phyloP scores from a whole-genome alignment of 2,329 filamentous ascomycete species.

The Pestalotiopsis sp. region DNA sequence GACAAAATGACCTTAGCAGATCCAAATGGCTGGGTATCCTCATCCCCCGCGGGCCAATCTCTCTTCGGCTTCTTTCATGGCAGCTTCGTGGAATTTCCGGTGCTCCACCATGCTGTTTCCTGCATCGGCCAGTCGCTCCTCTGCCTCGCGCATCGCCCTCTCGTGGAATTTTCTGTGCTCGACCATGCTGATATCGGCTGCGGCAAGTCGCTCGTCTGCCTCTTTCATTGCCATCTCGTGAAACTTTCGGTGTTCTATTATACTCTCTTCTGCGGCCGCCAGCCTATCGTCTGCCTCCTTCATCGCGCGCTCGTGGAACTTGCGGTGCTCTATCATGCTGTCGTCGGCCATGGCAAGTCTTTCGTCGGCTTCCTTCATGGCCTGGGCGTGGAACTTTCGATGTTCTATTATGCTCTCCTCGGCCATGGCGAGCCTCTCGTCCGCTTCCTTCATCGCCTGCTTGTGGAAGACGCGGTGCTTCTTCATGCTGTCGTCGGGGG shows the following conservation, averaged over 20 bases:
- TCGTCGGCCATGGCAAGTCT: background rate
- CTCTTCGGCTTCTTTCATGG: conserved; percentile 10
- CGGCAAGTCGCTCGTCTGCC: conserved; percentile 5
- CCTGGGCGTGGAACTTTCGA: conserved; percentile 4
- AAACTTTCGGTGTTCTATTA: background rate
- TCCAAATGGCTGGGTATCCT: background rate
- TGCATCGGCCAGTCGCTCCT: background rate
- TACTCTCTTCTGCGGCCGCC: background rate
- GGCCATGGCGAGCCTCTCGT: conserved; percentile 1
- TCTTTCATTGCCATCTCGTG: conserved; percentile 8
- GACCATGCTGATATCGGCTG: background rate
- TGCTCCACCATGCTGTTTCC: conserved; percentile 3
- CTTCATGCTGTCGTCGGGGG: conserved; percentile 2
- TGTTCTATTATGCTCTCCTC: background rate
- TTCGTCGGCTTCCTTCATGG: conserved; percentile 11
- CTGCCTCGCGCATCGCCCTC: conserved; percentile 5
- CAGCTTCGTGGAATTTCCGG: background rate
- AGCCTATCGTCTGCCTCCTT: conserved; percentile 9
- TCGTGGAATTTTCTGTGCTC: conserved; percentile 3
- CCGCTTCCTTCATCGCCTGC: conserved; percentile 7
- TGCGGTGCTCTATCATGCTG: conserved; percentile 4
- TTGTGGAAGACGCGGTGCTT: conserved; percentile 3
- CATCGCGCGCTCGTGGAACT: conserved; percentile 10
- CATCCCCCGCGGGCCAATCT: background rate
- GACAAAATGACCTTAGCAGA: background rate